Evolutionary conservation across 345 rosid species (phyloP), one percentile per base, ranked within the genome.

Genomic region (Heritiera littoralis): DNA sequence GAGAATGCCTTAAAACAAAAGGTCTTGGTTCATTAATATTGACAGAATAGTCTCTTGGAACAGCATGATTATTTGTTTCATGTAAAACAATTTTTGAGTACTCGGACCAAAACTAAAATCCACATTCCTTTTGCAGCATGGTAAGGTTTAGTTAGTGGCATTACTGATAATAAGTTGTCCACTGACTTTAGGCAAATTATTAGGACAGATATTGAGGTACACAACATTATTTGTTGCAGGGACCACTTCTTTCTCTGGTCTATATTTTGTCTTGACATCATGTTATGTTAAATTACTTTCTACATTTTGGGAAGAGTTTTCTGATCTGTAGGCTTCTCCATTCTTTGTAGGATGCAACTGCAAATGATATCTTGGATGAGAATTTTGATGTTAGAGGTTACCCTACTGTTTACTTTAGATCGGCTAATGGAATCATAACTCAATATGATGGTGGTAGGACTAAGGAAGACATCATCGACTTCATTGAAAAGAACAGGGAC

Each of bases 401-500:
- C 86, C 99, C 99, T 1, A 92, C 98, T 0, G 1, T 96, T 59
- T 92, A 84, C 93, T 92, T 96, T 77, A 90, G 87, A 81, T 87
- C 98, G 14, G 86, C 92, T 1, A 84, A 86, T 61, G 99, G 99
- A 80, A 90, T 87, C 17, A 1, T 86, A 78, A 84, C 87, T 68
- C 75, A 30, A 17, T 96, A 96, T 60, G 94, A 94, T 0, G 99
- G 98, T 17, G 85, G 70, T 70, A 92, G 98, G 85, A 89, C 91
- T 58, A 94, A 92, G 82, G 98, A 94, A 78, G 95, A 87, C 80
- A 88, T 96, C 75, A 85, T 94, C 13, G 84, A 84, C 64, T 96
- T 92, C 91, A 90, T 96, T 18, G 97, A 92, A 83, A 94, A 92
- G 88, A 94, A 90, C 86, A 86, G 89, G 76, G 94, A 89, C 78